Percentiles rank a stretch among this genome's conserved stretches.
Evolutionary conservation across 2,329 filamentous ascomycete genomes (phyloP).

Genomic region (Arthroderma uncinatum): DNA sequence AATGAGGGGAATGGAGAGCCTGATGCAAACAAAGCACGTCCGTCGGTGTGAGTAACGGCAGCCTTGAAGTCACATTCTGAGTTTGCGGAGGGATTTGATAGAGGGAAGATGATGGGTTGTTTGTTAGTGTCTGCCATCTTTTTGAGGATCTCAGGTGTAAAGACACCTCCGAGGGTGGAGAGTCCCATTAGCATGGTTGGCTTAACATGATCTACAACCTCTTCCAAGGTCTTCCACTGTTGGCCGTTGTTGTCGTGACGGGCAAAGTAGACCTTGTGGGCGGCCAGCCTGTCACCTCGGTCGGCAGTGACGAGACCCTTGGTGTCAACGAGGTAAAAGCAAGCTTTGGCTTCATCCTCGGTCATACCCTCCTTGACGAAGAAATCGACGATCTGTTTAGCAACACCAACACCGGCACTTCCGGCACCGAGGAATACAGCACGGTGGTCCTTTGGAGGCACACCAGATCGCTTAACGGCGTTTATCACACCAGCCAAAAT

Average conservation of each 20-base stretch:
- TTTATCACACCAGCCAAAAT: conserved; percentile 73
- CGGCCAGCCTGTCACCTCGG: conserved; percentile 83
- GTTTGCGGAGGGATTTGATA: conserved; percentile 92
- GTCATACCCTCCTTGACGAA: conserved; percentile 86
- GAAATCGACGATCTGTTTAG: conserved; percentile 94
- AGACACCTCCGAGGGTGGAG: conserved; percentile 86
- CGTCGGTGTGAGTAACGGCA: conserved; percentile 81
- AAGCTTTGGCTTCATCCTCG: conserved; percentile 73
- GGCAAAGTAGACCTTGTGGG: conserved; percentile 66
- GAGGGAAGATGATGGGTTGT: conserved; percentile 83
- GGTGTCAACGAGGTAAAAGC: conserved; percentile 97
- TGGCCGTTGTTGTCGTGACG: conserved; percentile 54
- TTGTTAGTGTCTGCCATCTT: conserved; percentile 54
- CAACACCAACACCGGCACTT: conserved; percentile 90
- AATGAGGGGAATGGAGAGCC: conserved; percentile 80
- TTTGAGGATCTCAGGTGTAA: conserved; percentile 75
- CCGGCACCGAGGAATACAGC: conserved; percentile 95
- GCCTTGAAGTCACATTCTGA: conserved; percentile 97
- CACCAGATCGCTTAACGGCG: conserved; percentile 69
- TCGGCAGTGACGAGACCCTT: conserved; percentile 90
- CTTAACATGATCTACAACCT: conserved; percentile 89
- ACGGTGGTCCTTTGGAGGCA: conserved; percentile 78
- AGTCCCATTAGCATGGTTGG: conserved; percentile 90
- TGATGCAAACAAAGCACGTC: conserved; percentile 83
- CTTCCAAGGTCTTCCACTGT: conserved; percentile 66